Evolutionary conservation across 2,329 filamentous ascomycete genomes (phyloP).

Genomic region (Akanthomyces uredinophilus): DNA sequence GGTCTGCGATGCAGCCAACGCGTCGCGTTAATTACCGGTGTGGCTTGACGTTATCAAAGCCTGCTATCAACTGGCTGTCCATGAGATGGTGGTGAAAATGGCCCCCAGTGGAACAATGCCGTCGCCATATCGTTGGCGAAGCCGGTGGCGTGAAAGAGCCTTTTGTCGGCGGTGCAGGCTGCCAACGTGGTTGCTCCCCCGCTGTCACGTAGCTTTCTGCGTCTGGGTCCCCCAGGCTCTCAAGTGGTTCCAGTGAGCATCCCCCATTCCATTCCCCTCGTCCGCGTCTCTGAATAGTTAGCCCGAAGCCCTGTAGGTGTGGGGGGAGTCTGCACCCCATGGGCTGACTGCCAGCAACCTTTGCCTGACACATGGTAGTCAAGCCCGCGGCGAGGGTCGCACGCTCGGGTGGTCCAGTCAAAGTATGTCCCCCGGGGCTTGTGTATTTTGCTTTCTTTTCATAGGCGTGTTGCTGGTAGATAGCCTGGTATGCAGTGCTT

Average conservation of each 20-base stretch:
- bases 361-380: not conserved
- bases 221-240: constrained; percentile 6
- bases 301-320: not conserved
- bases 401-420: not conserved
- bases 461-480: not conserved
- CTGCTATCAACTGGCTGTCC: not conserved
- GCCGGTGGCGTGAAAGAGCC: not conserved
- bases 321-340: not conserved
- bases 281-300: not conserved
- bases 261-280: not conserved
- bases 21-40: not conserved
- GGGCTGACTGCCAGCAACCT: not conserved
- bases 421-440: constrained; percentile 6
- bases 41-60: constrained; percentile 7
- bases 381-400: not conserved
- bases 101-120: not conserved
- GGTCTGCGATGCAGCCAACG: not conserved
- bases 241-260: constrained; percentile 5
- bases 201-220: constrained; percentile 14
- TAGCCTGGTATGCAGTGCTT: not conserved
- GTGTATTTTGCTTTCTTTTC: not conserved
- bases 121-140: not conserved
- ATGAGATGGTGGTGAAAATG: not conserved
- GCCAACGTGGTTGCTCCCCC: constrained; percentile 10
- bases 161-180: not conserved